Evolutionary conservation across 306 rosid genomes (phyloP).

Genomic region (Rubus idaeus): DNA sequence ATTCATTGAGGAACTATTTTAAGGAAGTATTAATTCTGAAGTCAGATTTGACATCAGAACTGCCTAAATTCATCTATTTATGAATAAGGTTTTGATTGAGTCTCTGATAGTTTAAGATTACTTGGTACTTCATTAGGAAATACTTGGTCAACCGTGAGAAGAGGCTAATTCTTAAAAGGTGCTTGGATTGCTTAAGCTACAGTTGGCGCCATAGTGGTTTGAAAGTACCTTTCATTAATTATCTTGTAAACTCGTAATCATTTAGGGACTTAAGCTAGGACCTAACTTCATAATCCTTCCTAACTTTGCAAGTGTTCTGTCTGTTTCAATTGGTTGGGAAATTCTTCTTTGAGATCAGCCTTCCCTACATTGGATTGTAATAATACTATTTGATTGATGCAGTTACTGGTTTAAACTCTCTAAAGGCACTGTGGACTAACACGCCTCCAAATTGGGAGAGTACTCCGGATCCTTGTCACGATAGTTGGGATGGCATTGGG

Average conservation of each 20-base stretch:
- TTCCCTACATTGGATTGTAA: neutral
- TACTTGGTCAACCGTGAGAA: neutral
- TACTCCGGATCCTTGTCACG: conserved; percentile 45
- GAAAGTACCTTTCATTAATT: neutral
- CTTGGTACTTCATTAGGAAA: neutral
- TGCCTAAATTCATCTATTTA: neutral
- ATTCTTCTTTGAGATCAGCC: neutral
- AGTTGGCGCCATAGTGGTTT: neutral
- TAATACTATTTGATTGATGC: conserved; percentile 1
- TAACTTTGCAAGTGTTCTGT: neutral
- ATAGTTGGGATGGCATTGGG: conserved; percentile 45
- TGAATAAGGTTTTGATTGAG: neutral
- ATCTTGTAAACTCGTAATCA: neutral
- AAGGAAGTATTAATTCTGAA: neutral
- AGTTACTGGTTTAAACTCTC: conserved; percentile 37
- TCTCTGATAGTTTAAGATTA: neutral
- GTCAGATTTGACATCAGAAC: neutral
- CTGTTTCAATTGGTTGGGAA: neutral
- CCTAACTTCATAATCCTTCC: neutral
- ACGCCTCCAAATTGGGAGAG: conserved; percentile 42
- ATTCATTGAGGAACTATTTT: neutral
- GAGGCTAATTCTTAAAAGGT: neutral
- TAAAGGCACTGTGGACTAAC: conserved; percentile 29
- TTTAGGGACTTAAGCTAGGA: neutral
- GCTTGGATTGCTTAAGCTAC: neutral